Base-by-base conservation (phyloP, 2,329 filamentous ascomycete genomes). In the Massarina eburnea region DNA sequence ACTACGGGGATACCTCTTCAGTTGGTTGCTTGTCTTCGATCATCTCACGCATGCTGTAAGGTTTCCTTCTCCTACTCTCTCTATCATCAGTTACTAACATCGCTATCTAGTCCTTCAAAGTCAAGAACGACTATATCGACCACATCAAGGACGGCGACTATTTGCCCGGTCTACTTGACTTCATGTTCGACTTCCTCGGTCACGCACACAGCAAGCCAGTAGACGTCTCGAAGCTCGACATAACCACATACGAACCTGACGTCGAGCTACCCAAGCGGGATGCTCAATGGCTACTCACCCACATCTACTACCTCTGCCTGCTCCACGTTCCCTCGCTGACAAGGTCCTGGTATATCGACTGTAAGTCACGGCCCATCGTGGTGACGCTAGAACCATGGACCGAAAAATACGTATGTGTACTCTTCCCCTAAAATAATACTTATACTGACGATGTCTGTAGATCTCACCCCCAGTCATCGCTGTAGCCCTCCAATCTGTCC, bases 21-120 rank as follows among this genome's bases (percentile, higher is more conserved):
- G 89, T 9, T 99, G 94, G 94, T 82, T 89, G 52, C 77, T 97
- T 1, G 79, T 96, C 0, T 97, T 95, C 63, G 90, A 95, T 57
- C 86, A 92, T 35, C 95, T 92, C 63, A 76, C 78, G 15, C 82
- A 84, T 17, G 84, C 91, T 10, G 77, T 80, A 73, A 60, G 71
- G 46, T 7, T 2, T 8, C 10, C 21, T 15, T 5, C 27, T 8
- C 10, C 22, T 26, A 12, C 14, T 15, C 8, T n/a, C 5, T 39
- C 8, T 15, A 24, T 10, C 6, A 36, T 2, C 6, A 10, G 5
- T 8, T 9, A 3, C 19, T 7, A 15, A 24, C n/a, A 15, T 15
- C 6, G n/a, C 18, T 8, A 24, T 38, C 14, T 12, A 79, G 76
- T 89, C 91, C 0, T 86, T 88, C 67, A 89, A 90, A 58, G 83